Conservation (phyloP, 805 yeast species). For the Lipomyces orientalis region DNA sequence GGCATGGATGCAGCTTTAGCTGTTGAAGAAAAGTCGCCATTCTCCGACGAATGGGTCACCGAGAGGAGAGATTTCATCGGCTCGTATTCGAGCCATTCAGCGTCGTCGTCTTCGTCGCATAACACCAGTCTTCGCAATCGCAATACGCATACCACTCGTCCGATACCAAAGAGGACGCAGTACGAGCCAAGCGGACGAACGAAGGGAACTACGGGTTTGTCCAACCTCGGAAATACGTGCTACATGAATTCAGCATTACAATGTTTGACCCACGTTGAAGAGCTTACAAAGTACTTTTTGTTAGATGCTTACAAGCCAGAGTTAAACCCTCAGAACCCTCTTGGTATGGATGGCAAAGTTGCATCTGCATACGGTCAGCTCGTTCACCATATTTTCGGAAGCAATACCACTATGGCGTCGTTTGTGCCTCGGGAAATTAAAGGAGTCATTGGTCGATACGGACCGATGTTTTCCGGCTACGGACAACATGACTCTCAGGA, state of each 20-base stretch:
- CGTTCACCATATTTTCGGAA: conserved; percentile 60
- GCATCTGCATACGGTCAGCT: conserved; percentile 77
- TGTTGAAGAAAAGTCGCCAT: conserved; percentile 20
- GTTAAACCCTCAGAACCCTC: conserved; percentile 75
- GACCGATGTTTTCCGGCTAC: conserved; percentile 77
- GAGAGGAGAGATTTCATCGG: conserved; percentile 17
- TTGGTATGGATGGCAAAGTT: conserved; percentile 83
- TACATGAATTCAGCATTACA: conserved; percentile 95
- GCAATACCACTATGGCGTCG: conserved; percentile 7
- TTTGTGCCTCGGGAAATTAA: conserved; percentile 79
- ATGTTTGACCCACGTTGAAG: conserved; percentile 85
- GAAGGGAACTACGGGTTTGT: conserved; percentile 63
- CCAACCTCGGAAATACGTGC: conserved; percentile 87
- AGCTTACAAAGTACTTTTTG: conserved; percentile 74
- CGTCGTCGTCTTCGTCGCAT: neutral
- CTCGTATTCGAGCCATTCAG: neutral
- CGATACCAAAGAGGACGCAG: conserved; percentile 9
- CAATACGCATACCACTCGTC: conserved; percentile 6
- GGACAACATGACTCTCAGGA: conserved; percentile 95
- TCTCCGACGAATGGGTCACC: conserved; percentile 26
- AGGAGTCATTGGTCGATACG: conserved; percentile 74
- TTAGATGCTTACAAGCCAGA: conserved; percentile 66
- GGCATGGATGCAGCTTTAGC: conserved; percentile 19
- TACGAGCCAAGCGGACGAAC: conserved; percentile 13
- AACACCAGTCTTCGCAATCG: neutral